Conservation (phyloP, 805 yeast species). For the Lachancea quebecensis region DNA sequence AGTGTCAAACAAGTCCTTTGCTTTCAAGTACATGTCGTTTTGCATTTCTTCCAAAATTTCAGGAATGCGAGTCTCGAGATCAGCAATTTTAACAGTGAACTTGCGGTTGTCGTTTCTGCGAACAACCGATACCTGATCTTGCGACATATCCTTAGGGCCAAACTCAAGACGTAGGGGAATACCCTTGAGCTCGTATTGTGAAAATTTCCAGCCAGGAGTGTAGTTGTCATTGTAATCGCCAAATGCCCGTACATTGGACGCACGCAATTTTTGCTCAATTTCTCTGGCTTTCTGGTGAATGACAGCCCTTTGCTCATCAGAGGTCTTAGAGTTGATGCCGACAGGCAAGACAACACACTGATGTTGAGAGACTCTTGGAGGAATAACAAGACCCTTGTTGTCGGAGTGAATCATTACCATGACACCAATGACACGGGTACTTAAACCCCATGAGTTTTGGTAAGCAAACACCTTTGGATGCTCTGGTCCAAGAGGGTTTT, state of each 20-base stretch:
- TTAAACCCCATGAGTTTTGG: slow-evolving; percentile 99
- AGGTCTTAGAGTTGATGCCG: slow-evolving; percentile 83
- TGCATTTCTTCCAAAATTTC: slow-evolving; percentile 80
- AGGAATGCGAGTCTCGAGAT: slow-evolving; percentile 61
- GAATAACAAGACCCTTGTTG: slow-evolving; percentile 95
- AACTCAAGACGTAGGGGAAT: slow-evolving; percentile 87
- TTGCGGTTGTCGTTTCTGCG: slow-evolving; percentile 88
- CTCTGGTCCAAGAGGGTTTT: slow-evolving; percentile 87
- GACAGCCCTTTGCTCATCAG: slow-evolving; percentile 63
- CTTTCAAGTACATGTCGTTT: slow-evolving; percentile 60
- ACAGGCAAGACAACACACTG: slow-evolving; percentile 94
- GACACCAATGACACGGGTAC: slow-evolving; percentile 98
- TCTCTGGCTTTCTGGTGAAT: slow-evolving; percentile 64
- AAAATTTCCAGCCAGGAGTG: slow-evolving; percentile 98
- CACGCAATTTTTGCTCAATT: slow-evolving; percentile 55
- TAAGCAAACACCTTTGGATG: slow-evolving; percentile 81
- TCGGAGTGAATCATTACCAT: slow-evolving; percentile 99
- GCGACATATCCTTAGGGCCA: slow-evolving; percentile 92
- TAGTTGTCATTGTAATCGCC: slow-evolving; percentile 91
- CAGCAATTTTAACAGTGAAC: slow-evolving; percentile 55
- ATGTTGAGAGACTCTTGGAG: slow-evolving; percentile 91
- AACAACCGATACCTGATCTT: slow-evolving; percentile 75
- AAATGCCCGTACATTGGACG: slow-evolving; percentile 62
- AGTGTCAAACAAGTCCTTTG: slow-evolving; percentile 74
- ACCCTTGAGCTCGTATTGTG: slow-evolving; percentile 97